Percentiles rank a stretch among this genome's conserved stretches.
These are phyloP conservation scores for Colletotrichum liriopes DNA, from an alignment of 2,329 filamentous ascomycete genomes.

Conservation along the genomic window DNA sequence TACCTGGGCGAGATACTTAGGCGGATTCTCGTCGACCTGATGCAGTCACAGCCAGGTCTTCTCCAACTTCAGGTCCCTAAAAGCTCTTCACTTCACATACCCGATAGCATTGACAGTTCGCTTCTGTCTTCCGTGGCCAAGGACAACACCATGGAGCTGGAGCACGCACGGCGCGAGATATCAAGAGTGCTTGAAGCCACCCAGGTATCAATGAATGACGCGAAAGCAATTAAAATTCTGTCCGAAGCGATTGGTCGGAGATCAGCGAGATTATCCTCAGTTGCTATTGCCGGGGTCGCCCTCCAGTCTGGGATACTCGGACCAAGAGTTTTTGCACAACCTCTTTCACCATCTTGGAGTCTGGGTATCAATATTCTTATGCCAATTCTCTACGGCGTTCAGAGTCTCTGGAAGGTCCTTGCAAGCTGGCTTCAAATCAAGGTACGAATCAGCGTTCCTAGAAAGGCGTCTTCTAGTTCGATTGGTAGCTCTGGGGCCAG, in stretches of 20 bases:
- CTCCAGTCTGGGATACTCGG: constrained; percentile 44
- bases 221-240: constrained; percentile 73
- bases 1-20: constrained; percentile 85
- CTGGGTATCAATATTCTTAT: constrained; percentile 15
- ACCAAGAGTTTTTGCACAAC: background rate
- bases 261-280: constrained; percentile 45
- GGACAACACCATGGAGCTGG: constrained; percentile 68
- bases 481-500: background rate
- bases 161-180: constrained; percentile 59
- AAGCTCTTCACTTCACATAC: constrained; percentile 63
- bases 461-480: background rate
- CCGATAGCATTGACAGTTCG: constrained; percentile 79
- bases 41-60: constrained; percentile 29
- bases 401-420: constrained; percentile 14
- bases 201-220: constrained; percentile 67
- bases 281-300: constrained; percentile 46
- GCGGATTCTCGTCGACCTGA: constrained; percentile 69
- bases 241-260: constrained; percentile 53
- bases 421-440: constrained; percentile 19
- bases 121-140: constrained; percentile 76
- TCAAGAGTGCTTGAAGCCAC: constrained; percentile 59
- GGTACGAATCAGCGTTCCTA: background rate
- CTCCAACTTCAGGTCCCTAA: constrained; percentile 32
- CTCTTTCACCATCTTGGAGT: background rate
- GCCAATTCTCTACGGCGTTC: constrained; percentile 19